Base-by-base conservation (phyloP, 1,284 basidiomycete species). In the Cryptococcus depauperatus region DNA sequence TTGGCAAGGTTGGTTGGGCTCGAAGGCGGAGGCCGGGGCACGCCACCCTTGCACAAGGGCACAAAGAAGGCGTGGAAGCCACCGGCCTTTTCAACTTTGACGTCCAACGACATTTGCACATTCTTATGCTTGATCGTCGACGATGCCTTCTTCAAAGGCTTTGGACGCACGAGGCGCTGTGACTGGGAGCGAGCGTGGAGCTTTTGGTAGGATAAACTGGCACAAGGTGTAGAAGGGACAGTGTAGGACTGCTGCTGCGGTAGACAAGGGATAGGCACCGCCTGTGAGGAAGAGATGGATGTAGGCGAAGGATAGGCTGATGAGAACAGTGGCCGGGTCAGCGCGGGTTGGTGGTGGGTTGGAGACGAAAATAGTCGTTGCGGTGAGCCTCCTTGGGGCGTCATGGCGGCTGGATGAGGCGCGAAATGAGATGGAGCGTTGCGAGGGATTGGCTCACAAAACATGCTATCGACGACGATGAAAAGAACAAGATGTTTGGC, bases 61-160 rank as follows among this genome's bases (percentile, higher is more conserved):
- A 69, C 58, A 47, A 66, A 66, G 52, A 66, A 62, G 16, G 61
- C 60, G 30, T 66, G 61, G 52, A 66, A 67, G 2, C 66, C 62
- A 37, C 54, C 60, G 16, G 61, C 56, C 22, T 57, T 54, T 46
- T 66, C 63, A 40, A 69, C 66, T 47, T 69, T 66, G 43, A 57
- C 51, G 38, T 69, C 63, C 28, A 69, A 57, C 2, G 55, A 50
- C 39, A 59, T 47, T 47, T 69, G 64, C 11, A 69, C 66, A 35
- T 38, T 51, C 25, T 55, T 47, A 35, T 58, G 57, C 48, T 69
- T 66, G 1, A 43, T 48, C 1, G 54, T 57, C 1, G 58, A 58
- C 4, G 50, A 48, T 3, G 51, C 48, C 9, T 52, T 44, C 50
- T 68, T 68, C 28, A 43, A 16, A 16, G 54, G 46, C 44, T 61